Evolutionary conservation across 352 stramenopile species (phyloP).

Genomic region (Phytopythium boreale): DNA sequence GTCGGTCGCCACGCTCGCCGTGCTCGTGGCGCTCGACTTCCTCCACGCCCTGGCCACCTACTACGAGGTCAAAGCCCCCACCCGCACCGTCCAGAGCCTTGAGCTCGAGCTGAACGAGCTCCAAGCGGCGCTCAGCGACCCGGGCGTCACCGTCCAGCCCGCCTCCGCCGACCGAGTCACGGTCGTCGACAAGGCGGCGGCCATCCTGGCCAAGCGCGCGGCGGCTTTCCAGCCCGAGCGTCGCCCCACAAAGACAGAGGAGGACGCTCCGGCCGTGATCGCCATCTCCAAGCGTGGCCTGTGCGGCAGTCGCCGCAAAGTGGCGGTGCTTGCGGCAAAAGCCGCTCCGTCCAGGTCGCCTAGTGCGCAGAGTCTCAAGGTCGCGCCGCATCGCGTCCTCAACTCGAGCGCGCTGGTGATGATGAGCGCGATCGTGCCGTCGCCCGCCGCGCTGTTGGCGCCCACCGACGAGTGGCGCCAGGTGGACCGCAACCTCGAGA

Average conservation of each 20-base stretch:
- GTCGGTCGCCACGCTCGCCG: conserved; percentile 23
- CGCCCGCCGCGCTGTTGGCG: neutral
- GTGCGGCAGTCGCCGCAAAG: neutral
- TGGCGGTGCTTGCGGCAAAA: neutral
- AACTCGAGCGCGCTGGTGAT: neutral
- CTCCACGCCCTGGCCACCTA: conserved; percentile 15
- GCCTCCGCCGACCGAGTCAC: neutral
- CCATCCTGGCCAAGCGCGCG: neutral
- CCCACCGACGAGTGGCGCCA: neutral
- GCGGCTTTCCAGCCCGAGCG: neutral
- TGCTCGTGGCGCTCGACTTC: conserved; percentile 20
- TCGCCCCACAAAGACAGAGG: neutral
- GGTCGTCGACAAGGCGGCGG: neutral
- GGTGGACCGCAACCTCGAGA: conserved; percentile 1
- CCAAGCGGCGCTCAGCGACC: neutral
- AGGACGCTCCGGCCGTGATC: too few species aligned
- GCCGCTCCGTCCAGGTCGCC: neutral
- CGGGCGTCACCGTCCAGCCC: neutral
- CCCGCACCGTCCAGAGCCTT: conserved; percentile 7
- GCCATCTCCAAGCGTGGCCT: neutral
- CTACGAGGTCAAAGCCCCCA: conserved; percentile 10
- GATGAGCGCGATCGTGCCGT: neutral
- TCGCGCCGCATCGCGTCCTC: neutral
- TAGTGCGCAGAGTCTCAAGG: neutral
- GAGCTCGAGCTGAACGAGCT: neutral